Evolutionary conservation across 2,329 filamentous ascomycete genomes (phyloP), one percentile per base, ranked within the genome.

Genomic region (Chaetomiaceae sp.): DNA sequence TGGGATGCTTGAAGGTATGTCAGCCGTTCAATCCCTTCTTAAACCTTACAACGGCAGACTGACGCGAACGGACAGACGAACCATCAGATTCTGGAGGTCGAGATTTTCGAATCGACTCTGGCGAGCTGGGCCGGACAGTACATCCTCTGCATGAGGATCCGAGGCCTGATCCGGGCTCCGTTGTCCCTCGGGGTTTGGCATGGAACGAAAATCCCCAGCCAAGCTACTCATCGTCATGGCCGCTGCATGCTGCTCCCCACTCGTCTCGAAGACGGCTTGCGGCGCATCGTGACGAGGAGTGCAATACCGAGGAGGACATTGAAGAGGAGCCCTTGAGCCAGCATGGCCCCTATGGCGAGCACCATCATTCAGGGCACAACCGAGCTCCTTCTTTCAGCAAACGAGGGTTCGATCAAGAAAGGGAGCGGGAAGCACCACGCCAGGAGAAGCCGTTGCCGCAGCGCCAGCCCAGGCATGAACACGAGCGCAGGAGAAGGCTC

Each of bases 191-290:
- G 14, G 60, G 55, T 36, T 55, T 54, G 12, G 49, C 57, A 4
- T 51, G 56, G 53, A 44, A 20, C 23, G 49, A 50, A 7, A 20
- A 19, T 1, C 29, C 46, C 11, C 55, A 58, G 17, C 44, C 54
- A 8, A 39, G 51, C 20, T 62, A 58, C 37, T 61, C 61, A 1
- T 62, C 61, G 5, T 60, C 61, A 2, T 60, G 60, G 60, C 60
- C 61, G 1, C 37, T 56, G 31, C 55, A 56, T 19, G 17, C 20
- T 20, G 55, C 46, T 3, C 34, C 45, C 3, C 55, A 51, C 12
- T 38, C 53, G 6, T 20, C 37, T 7, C 43, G 38, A n/a, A 36
- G 36, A 25, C 45, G 50, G 9, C 31, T 49, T 19, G 11, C n/a
- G 17, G 11, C 49, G 27, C 9, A n/a, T n/a, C 50, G 29, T 6